Conservation (phyloP, 1,284 basidiomycete genomes). For the Boletus semigastroideus region DNA sequence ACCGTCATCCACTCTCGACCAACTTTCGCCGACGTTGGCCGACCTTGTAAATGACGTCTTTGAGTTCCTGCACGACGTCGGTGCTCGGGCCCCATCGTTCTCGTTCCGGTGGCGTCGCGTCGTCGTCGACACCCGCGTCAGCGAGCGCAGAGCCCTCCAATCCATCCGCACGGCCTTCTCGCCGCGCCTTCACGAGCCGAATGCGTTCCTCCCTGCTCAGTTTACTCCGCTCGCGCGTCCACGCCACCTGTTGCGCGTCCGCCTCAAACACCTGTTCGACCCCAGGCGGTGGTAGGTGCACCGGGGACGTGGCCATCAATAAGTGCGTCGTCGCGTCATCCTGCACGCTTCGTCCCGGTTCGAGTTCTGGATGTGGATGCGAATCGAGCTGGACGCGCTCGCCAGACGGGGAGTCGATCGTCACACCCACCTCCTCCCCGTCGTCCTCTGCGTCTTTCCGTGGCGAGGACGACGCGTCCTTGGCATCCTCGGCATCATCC, state of each 20-base stretch:
- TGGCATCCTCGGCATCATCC: not conserved
- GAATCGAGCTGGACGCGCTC: not conserved
- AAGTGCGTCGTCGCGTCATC: constrained; percentile 56
- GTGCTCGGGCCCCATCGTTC: constrained; percentile 71
- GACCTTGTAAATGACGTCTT: constrained; percentile 82
- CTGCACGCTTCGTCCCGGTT: not conserved
- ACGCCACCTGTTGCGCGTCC: constrained; percentile 42
- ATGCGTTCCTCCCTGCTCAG: constrained; percentile 74
- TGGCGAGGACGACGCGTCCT: not conserved
- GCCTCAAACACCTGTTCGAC: constrained; percentile 77
- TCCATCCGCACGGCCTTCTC: constrained; percentile 39
- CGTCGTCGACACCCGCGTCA: not conserved
- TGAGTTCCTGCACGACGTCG: constrained; percentile 79
- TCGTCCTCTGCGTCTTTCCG: constrained; percentile 2
- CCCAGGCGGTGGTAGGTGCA: constrained; percentile 58
- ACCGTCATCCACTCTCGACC: constrained; percentile 26
- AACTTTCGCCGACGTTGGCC: constrained; percentile 63
- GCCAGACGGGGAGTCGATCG: constrained; percentile 10
- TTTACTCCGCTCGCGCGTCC: constrained; percentile 55
- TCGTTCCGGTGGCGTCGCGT: not conserved
- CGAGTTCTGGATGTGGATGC: not conserved
- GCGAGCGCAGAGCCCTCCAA: not conserved
- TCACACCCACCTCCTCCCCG: constrained; percentile 5
- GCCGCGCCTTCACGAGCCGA: constrained; percentile 51
- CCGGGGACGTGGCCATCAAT: constrained; percentile 46